phyloP scores from a whole-genome alignment of 169 alveolate genomes.

The Eimeria sp. region DNA sequence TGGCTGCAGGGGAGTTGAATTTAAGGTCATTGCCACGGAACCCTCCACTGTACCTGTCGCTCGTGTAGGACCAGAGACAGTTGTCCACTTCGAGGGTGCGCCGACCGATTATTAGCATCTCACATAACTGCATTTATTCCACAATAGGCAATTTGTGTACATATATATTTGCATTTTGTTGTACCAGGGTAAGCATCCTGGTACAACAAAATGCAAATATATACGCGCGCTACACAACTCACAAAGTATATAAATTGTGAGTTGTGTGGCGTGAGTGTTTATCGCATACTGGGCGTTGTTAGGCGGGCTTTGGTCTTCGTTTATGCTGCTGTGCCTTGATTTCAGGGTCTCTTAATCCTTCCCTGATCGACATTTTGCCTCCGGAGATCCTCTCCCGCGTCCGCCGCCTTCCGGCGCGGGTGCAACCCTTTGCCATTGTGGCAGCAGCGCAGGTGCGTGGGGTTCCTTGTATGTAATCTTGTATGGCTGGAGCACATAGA shows the following conservation, averaged over 20 bases:
- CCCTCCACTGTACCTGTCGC: slow-evolving; percentile 74
- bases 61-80: slow-evolving; percentile 84
- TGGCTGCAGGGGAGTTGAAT: slow-evolving; percentile 87
- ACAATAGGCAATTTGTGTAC: neutral
- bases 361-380: slow-evolving; percentile 77
- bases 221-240: no score
- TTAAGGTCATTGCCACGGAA: slow-evolving; percentile 86
- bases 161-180: neutral
- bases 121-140: neutral
- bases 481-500: neutral
- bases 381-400: slow-evolving; percentile 75
- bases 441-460: slow-evolving; percentile 80
- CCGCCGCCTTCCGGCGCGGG: slow-evolving; percentile 79
- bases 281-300: neutral
- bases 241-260: neutral
- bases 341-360: slow-evolving; percentile 73
- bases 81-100: slow-evolving; percentile 61
- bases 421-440: slow-evolving; percentile 80
- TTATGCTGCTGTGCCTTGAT: neutral
- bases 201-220: neutral
- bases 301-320: neutral
- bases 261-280: neutral
- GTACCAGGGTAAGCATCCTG: neutral
- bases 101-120: neutral
- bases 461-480: neutral